Evolutionary conservation across 257 asterid species (phyloP).

Genomic region (Fraxinus americana): DNA sequence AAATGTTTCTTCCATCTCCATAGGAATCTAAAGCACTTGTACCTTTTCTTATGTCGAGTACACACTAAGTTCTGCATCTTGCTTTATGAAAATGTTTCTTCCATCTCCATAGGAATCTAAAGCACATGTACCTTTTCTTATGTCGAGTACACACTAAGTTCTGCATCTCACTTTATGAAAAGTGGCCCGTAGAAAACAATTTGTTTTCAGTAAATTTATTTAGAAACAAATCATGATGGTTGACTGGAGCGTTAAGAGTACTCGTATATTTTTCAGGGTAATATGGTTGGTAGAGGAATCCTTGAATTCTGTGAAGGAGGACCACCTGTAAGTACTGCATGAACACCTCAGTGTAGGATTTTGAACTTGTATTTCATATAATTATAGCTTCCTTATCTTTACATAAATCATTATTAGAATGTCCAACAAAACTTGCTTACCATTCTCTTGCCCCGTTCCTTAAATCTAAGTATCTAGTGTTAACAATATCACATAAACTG

Average conservation of each 20-base stretch:
- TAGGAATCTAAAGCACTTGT: not conserved
- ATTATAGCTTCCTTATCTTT: conserved; percentile 11
- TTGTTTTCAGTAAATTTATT: too few species aligned
- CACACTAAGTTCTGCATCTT: not conserved
- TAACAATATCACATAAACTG: not conserved
- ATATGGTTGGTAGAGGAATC: conserved; percentile 84
- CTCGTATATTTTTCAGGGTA: conserved; percentile 53
- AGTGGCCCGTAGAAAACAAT: not conserved
- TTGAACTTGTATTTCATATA: not conserved
- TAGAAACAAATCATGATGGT: too few species aligned
- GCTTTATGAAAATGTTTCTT: not conserved
- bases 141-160: not conserved
- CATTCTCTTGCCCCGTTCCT: not conserved
- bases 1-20: not conserved
- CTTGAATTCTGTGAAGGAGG: conserved; percentile 77
- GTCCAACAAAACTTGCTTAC: not conserved
- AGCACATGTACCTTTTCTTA: not conserved
- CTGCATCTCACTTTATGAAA: not conserved
- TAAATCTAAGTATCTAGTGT: not conserved
- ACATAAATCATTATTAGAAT: not conserved
- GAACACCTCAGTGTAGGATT: not conserved
- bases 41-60: not conserved
- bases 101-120: not conserved
- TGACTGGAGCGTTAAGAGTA: too few species aligned
- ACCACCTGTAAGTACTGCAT: conserved; percentile 69